Evolutionary conservation across 257 asterid species (phyloP), one percentile per base, ranked within the genome.

Genomic region (Solanum phureja): DNA sequence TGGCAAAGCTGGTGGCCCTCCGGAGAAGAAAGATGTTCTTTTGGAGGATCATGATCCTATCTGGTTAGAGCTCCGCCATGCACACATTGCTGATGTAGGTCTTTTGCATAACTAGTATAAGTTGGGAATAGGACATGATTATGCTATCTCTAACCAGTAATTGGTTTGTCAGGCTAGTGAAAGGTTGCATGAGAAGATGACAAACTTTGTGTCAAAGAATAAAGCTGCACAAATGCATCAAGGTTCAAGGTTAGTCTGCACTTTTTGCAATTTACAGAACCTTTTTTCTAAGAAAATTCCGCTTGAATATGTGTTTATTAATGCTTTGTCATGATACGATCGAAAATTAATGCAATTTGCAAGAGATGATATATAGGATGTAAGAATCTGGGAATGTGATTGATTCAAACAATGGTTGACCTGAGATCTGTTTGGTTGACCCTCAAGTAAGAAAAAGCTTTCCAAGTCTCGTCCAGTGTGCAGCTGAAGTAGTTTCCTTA

Each of bases 1-100:
- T 85, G 93, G 96, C 94, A 95, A 93, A 91, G 91, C 92, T 83
- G 97, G 96, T 34, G 98, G 96, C 71, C 81, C 82, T 82, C 98
- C 98, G 49, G 99, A 97, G 93, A 97, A 90, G 94, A 97, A 96
- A 88, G 99, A 96, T 90, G 99, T 97, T 83, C 98, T 97, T 90
- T 92, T 97, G 93, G 99, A 97, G 92, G 99, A 97, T 90, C 99
- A 96, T 82, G 99, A 97, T 87, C 98, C 99, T 88, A 94, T 97
- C 90, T 97, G 99, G 99, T 94, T 97, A 88, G 99, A 97, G 94
- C 98, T 97, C 84, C 98, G 99, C 68, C 98, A 97, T 92, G 91
- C 98, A 75, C 99, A 97, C 90, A 97, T 97, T 91, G 99, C 99
- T 91, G 98, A 97, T 96, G 99, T 97, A 94, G 58, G 98, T 88